These are phyloP conservation scores for Coffea canephora DNA, from an alignment of 257 asterid species.

Conservation along the genomic window DNA sequence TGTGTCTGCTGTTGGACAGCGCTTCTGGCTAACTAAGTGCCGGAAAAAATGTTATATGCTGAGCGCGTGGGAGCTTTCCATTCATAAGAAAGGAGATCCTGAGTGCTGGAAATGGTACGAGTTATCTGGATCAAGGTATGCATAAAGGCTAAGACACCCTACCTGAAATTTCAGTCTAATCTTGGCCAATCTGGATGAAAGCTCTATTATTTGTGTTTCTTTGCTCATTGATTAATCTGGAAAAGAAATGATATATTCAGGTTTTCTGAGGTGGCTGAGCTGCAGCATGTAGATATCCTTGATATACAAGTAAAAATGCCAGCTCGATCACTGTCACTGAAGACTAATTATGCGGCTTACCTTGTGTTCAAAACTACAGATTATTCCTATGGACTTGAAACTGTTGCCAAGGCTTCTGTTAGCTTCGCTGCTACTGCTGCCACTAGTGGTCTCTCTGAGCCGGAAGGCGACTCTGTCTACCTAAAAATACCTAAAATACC, in stretches of 20 bases:
- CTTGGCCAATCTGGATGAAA: neutral
- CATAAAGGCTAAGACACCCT: neutral
- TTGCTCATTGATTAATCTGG: neutral
- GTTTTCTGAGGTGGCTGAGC: constrained; percentile 65
- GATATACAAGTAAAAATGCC: constrained; percentile 50
- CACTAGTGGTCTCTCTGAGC: no score
- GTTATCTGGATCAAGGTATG: constrained; percentile 41
- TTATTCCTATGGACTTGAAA: constrained; percentile 38
- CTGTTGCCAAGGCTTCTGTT: constrained; percentile 29
- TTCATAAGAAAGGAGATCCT: constrained; percentile 29
- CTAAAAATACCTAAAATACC: no score
- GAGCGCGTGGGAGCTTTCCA: constrained; percentile 38
- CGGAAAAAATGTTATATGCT: constrained; percentile 41
- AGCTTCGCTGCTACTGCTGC: constrained; percentile 17
- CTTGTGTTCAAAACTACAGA: constrained; percentile 43
- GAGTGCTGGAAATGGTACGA: constrained; percentile 32
- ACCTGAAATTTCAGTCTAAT: neutral
- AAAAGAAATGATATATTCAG: constrained; percentile 25
- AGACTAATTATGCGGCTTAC: constrained; percentile 49
- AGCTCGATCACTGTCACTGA: constrained; percentile 32
- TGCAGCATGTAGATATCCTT: constrained; percentile 51
- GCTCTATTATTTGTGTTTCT: neutral
- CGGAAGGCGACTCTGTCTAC: no score
- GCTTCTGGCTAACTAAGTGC: constrained; percentile 23
- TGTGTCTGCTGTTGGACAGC: constrained; percentile 23